Percentiles rank a stretch among this genome's conserved stretches.
Conservation (phyloP, 805 yeast species). For the Ogataea glucozyma region DNA sequence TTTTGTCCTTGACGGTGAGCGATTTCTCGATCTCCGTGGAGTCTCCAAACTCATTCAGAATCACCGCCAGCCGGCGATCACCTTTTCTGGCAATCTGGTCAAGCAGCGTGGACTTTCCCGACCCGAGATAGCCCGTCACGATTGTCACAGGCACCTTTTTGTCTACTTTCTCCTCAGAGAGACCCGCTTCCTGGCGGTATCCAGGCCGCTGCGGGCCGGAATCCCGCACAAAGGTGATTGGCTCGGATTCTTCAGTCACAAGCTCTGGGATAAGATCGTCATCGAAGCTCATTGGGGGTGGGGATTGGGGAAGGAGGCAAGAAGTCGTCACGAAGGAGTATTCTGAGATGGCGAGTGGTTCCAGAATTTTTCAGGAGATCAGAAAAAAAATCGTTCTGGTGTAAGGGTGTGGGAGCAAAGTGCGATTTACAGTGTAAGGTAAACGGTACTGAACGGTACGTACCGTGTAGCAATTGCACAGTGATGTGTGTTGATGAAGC, state of each 20-base stretch:
- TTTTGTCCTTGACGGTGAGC: conserved; percentile 61
- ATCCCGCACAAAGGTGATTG: conserved; percentile 27
- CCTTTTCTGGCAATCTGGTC: conserved; percentile 70
- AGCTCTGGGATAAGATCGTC: conserved; percentile 32
- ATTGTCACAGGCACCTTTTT: conserved; percentile 84
- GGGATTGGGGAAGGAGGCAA: too few relatives aligned
- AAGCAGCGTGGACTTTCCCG: conserved; percentile 88
- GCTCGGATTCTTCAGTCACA: conserved; percentile 26
- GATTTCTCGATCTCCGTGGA: conserved; percentile 87
- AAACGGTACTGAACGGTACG: too few relatives aligned
- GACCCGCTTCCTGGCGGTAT: conserved; percentile 21
- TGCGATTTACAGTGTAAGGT: too few relatives aligned
- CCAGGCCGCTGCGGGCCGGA: neutral
- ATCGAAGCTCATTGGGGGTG: conserved; percentile 8
- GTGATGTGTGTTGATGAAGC: too few relatives aligned
- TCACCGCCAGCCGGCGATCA: conserved; percentile 80
- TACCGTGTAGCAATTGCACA: too few relatives aligned
- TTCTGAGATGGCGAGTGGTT: too few relatives aligned
- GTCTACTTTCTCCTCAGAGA: conserved; percentile 21
- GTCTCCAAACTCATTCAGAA: conserved; percentile 90
- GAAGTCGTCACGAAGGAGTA: too few relatives aligned
- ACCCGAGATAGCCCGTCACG: conserved; percentile 91
- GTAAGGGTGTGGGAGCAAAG: too few relatives aligned
- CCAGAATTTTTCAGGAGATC: too few relatives aligned
- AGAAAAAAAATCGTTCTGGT: too few relatives aligned